phyloP scores from a whole-genome alignment of 768 basidiomycete genomes.

The Suillus luteus region DNA sequence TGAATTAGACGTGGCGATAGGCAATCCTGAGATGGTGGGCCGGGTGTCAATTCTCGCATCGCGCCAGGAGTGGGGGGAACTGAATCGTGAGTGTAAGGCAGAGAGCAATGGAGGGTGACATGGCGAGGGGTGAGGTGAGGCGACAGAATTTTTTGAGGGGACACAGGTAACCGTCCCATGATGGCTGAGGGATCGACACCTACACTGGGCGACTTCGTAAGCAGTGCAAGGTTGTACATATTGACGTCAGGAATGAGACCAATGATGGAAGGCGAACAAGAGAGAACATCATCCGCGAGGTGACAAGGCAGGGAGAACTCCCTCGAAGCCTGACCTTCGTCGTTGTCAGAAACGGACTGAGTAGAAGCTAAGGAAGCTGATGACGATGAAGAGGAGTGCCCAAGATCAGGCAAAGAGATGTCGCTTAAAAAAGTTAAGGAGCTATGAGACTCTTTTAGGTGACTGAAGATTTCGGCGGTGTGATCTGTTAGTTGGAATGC shows the following conservation, averaged over 20 bases:
- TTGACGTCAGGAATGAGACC: conserved; percentile 39
- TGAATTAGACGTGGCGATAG: conserved; percentile 33
- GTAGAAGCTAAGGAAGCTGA: not conserved
- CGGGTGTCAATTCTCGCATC: conserved; percentile 6
- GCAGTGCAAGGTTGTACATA: conserved; percentile 31
- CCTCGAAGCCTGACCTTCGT: not conserved
- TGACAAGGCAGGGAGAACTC: conserved; percentile 1
- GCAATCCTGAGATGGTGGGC: conserved; percentile 13
- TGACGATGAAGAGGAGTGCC: conserved; percentile 1
- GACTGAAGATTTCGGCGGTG: not conserved
- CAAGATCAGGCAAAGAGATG: not conserved
- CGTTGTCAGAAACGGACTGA: not conserved
- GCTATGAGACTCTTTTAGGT: not conserved
- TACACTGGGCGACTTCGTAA: conserved; percentile 18
- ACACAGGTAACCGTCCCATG: conserved; percentile 20
- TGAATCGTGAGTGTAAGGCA: not conserved
- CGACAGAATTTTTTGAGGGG: conserved; percentile 1
- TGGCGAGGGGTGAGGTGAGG: conserved; percentile 7
- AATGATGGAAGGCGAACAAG: conserved; percentile 16
- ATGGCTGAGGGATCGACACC: conserved; percentile 46
- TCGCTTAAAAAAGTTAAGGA: not conserved
- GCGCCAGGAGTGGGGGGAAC: not conserved
- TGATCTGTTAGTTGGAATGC: not conserved
- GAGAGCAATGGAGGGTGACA: not conserved
- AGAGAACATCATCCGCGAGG: conserved; percentile 17